These are phyloP conservation scores for Spongispora temasekensis DNA, from an alignment of 1,284 basidiomycete genomes.

Conservation along the genomic window DNA sequence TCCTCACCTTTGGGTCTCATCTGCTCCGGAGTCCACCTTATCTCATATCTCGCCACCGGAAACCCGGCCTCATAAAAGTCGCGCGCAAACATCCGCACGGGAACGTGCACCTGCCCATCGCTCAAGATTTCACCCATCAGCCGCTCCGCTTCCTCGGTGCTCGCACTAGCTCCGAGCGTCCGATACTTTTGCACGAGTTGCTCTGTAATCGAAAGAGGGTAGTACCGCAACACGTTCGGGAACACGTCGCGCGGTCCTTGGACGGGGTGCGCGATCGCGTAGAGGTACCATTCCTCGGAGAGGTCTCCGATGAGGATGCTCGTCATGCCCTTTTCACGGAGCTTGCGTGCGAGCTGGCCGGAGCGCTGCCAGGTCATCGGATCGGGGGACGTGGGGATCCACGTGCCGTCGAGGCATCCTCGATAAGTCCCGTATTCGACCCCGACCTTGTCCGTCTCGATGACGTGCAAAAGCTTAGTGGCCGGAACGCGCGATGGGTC, in stretches of 20 bases:
- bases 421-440: constrained; percentile 63
- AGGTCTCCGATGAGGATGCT: constrained; percentile 68
- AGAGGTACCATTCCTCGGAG: constrained; percentile 76
- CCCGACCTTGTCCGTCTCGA: constrained; percentile 57
- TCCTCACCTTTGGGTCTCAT: constrained; percentile 51
- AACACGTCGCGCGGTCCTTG: constrained; percentile 48
- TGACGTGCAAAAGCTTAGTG: constrained; percentile 51
- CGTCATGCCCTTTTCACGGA: constrained; percentile 58
- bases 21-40: constrained; percentile 69
- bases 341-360: constrained; percentile 54
- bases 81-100: constrained; percentile 59
- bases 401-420: constrained; percentile 46
- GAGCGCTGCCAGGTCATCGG: constrained; percentile 71
- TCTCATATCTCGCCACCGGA: constrained; percentile 67
- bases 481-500: constrained; percentile 52
- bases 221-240: constrained; percentile 64
- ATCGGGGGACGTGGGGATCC: constrained; percentile 38
- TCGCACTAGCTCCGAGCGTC: constrained; percentile 39
- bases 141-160: constrained; percentile 43
- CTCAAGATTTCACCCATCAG: constrained; percentile 58
- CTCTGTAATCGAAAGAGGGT: constrained; percentile 47
- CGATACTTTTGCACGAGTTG: constrained; percentile 49
- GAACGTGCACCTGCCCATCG: constrained; percentile 70
- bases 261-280: constrained; percentile 67
- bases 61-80: constrained; percentile 57